Evolutionary conservation across 2,329 filamentous ascomycete species (phyloP), one percentile per base, ranked within the genome.

Genomic region (Pezicula carpinea): DNA sequence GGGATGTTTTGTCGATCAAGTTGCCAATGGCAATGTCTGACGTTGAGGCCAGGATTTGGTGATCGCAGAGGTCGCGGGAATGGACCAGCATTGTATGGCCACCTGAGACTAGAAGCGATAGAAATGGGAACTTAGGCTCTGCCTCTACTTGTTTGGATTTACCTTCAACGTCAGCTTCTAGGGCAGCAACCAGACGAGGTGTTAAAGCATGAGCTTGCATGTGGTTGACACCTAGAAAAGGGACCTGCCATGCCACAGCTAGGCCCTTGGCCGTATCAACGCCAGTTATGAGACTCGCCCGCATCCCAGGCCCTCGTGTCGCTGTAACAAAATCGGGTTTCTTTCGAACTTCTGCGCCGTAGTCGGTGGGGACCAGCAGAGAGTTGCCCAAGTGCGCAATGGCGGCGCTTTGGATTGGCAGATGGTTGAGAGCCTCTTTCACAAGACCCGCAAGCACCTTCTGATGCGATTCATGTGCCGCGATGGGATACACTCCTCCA

Each of bases 201-300:
- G 93, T 97, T 52, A 99, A 70, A 15, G 93, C 86, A 66, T 99
- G 93, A 10, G 91, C 93, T 65, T 96, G 91, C 93, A 99, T 97
- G 66, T 99, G 93, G 65, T 99, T 87, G 1, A 96, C 87, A 1
- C 83, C 93, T 1, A 97, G 66, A 26, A 97, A 71, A 3, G 92
- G 91, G 32, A 90, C 77, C 53, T 82, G 77, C 88, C 88, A 95
- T 32, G 89, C 90, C 17, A 87, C 74, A 0, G 91, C 82, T 17
- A 97, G 75, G 0, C 90, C 93, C 67, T 97, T 97, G 15, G 89
- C 93, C 18, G 83, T 84, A 61, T 89, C 83, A 10, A 97, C 66
- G 0, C 93, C 93, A 14, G 85, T 82, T 17, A 82, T 77, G 23
- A 99, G 74, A 58, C 88, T 89, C 5, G 85, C 77, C 23, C 79